Evolutionary conservation across 2,329 filamentous ascomycete genomes (phyloP), one percentile per base, ranked within the genome.

Genomic region (Grosmannia huntii): DNA sequence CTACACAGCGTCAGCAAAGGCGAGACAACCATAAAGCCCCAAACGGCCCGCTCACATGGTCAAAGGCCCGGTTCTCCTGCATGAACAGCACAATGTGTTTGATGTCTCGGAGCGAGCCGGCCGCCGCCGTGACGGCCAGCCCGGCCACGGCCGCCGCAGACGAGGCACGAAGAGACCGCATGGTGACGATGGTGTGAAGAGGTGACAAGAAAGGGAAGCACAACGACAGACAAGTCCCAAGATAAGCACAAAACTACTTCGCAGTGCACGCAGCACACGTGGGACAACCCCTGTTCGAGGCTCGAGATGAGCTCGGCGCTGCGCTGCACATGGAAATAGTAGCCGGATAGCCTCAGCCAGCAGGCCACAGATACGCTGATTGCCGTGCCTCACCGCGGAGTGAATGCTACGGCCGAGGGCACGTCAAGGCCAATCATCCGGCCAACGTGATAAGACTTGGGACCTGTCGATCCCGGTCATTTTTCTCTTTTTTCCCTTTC

Each of bases 1-100:
- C 69, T 80, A 44, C 1, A 21, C n/a, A 25, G 46, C 19, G n/a
- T 33, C 31, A 53, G 31, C 27, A 36, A 10, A 41, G 14, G 31
- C 9, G 23, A 57, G 19, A 31, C 41, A 4, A n/a, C 12, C 16
- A 4, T 11, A 51, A 52, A 33, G 14, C 5, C 7, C 19, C 7
- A 21, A 2, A 38, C 14, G 16, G 41, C 41, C 21, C 0, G 44
- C 53, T 9, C 25, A 57, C 58, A 50, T 60, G 69, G 52, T 69
- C 69, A 61, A 73, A 75, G 4, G 72, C 72, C 4, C 66, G 62
- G 52, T 69, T 70, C 66, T 68, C 76, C 64, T 80, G 78, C 78
- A 81, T 81, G 67, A 81, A 81, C 14, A 81, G 73, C 19, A 81
- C 73, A 31, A 81, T 77, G 76, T 82, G 78, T 36, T 81, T 71